Evolutionary conservation across 208 protist genomes (phyloP).

Genomic region (Wallacemonas rigidus): DNA sequence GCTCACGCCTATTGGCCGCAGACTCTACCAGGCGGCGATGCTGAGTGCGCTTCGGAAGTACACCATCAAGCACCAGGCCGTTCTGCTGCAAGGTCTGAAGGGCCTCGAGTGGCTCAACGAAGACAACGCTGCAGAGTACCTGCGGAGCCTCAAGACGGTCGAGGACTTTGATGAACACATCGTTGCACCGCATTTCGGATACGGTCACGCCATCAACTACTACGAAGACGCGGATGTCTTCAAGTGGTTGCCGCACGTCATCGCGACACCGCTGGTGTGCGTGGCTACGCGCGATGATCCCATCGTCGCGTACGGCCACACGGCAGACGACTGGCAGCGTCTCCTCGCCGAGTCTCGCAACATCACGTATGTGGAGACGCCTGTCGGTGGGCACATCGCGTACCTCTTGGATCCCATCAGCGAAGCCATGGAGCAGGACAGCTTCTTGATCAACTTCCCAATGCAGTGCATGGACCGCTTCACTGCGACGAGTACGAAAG

Average conservation of each 20-base stretch:
- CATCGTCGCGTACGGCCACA: conserved; percentile 29
- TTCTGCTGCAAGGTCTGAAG: conserved; percentile 30
- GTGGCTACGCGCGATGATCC: conserved; percentile 50
- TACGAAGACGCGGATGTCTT: conserved; percentile 40
- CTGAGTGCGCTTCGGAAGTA: conserved; percentile 36
- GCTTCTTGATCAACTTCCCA: conserved; percentile 35
- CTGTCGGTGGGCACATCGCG: conserved; percentile 57
- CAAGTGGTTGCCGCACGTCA: conserved; percentile 34
- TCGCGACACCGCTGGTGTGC: conserved; percentile 38
- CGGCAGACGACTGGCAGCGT: conserved; percentile 38
- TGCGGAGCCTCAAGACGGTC: conserved; percentile 24
- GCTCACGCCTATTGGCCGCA: conserved; percentile 18
- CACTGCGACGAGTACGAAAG: not conserved
- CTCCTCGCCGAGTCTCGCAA: conserved; percentile 35
- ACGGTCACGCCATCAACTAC: conserved; percentile 38
- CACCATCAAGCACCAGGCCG: conserved; percentile 33
- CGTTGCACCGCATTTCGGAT: conserved; percentile 56
- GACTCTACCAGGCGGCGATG: conserved; percentile 41
- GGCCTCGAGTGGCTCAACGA: conserved; percentile 20
- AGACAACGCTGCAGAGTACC: conserved; percentile 18
- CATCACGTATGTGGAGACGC: conserved; percentile 56
- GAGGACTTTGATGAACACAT: conserved; percentile 49
- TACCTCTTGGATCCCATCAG: conserved; percentile 44
- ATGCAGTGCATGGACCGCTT: conserved; percentile 28
- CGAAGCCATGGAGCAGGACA: conserved; percentile 19